A percentile compares a stretch with the other conserved stretches of the same genome.
phyloP scores from a whole-genome alignment of 2,329 filamentous ascomycete genomes.

The Onygenales sp. region DNA sequence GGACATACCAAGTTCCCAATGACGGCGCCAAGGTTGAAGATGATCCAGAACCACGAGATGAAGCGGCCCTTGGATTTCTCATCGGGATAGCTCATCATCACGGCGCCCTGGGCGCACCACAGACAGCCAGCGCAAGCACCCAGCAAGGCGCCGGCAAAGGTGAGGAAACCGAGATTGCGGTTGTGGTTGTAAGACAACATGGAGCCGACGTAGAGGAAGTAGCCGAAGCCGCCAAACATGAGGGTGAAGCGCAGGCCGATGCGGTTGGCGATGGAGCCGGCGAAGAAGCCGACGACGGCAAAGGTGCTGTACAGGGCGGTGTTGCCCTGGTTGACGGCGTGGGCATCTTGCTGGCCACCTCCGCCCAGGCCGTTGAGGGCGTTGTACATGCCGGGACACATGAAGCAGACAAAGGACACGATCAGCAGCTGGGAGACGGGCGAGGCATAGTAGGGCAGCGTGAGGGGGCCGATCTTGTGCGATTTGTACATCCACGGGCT shows the following conservation, averaged over 20 bases:
- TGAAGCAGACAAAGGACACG: slow-evolving; percentile 61
- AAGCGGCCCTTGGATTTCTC: slow-evolving; percentile 78
- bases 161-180: slow-evolving; percentile 38
- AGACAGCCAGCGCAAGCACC: slow-evolving; percentile 41
- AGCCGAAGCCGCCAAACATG: slow-evolving; percentile 38
- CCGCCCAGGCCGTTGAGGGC: slow-evolving; percentile 57
- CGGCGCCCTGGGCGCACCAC: slow-evolving; percentile 43
- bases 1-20: slow-evolving; percentile 61
- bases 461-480: slow-evolving; percentile 44
- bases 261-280: slow-evolving; percentile 41
- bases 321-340: slow-evolving; percentile 56
- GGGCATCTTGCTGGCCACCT: slow-evolving; percentile 49
- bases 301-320: slow-evolving; percentile 66
- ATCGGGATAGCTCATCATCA: slow-evolving; percentile 70
- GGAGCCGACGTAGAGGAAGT: slow-evolving; percentile 41
- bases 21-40: slow-evolving; percentile 86
- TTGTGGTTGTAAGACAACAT: slow-evolving; percentile 44
- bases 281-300: slow-evolving; percentile 54
- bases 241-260: slow-evolving; percentile 35
- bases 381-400: slow-evolving; percentile 67
- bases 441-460: slow-evolving; percentile 61
- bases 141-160: slow-evolving; percentile 40
- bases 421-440: slow-evolving; percentile 62
- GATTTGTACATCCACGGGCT: slow-evolving; percentile 59
- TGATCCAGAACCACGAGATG: slow-evolving; percentile 88